Evolutionary conservation across 2,329 filamentous ascomycete genomes (phyloP).

Genomic region (Penicillium brevicompactum): DNA sequence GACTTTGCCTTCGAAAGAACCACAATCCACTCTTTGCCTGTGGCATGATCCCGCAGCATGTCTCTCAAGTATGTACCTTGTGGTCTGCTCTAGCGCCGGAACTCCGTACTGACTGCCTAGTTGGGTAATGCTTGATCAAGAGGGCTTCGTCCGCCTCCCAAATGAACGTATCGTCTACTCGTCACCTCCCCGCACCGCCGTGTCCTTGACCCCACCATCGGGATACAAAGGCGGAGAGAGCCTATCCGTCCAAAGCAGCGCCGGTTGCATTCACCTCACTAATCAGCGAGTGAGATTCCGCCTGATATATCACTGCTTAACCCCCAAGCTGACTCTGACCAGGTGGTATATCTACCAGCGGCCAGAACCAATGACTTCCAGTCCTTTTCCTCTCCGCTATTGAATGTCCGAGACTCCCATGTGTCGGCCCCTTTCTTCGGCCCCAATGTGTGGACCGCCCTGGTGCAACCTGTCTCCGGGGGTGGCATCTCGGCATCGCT

Average conservation of each 20-base stretch:
- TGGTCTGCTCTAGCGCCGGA: background rate
- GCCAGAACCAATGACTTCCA: slow-evolving; percentile 69
- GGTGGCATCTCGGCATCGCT: slow-evolving; percentile 78
- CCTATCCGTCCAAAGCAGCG: slow-evolving; percentile 71
- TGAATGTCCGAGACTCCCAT: slow-evolving; percentile 83
- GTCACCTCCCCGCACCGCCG: slow-evolving; percentile 75
- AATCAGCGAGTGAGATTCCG: slow-evolving; percentile 71
- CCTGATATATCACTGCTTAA: slow-evolving; percentile 4
- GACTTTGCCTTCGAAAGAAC: background rate
- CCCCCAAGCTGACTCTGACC: slow-evolving; percentile 14
- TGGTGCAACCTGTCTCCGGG: slow-evolving; percentile 76
- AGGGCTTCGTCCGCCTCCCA: slow-evolving; percentile 79
- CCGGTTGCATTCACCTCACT: slow-evolving; percentile 77
- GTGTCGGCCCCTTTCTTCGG: slow-evolving; percentile 90
- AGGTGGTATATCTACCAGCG: slow-evolving; percentile 87
- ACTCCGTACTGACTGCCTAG: slow-evolving; percentile 43
- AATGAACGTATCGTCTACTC: slow-evolving; percentile 80
- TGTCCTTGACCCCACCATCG: slow-evolving; percentile 72
- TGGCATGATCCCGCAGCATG: slow-evolving; percentile 13
- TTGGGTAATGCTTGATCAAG: slow-evolving; percentile 86
- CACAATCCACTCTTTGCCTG: background rate
- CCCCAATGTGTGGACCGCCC: slow-evolving; percentile 83
- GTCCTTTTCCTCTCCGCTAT: slow-evolving; percentile 85
- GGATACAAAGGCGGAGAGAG: slow-evolving; percentile 64
- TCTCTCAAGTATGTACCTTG: slow-evolving; percentile 42